phyloP scores from a whole-genome alignment of 768 basidiomycete species.

The Aureoboletus auriporus region DNA sequence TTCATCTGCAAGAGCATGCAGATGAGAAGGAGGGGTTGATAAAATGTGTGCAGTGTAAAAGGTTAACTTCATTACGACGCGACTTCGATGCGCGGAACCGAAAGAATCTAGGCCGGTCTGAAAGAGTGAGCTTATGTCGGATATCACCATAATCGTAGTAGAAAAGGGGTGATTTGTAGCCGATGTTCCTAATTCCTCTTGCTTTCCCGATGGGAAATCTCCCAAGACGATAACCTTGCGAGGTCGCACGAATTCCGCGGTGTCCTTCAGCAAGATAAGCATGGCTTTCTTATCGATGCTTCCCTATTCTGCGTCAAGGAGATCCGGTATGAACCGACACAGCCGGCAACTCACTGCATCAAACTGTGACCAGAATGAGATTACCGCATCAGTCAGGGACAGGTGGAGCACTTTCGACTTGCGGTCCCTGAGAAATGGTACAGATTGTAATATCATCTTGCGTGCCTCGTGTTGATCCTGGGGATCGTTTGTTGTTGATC shows the following conservation, averaged over 20 bases:
- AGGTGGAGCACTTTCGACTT: slow-evolving; percentile 52
- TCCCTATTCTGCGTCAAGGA: slow-evolving; percentile 26
- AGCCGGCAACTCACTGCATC: slow-evolving; percentile 29
- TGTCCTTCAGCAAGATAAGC: slow-evolving; percentile 53
- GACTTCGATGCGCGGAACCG: neutral
- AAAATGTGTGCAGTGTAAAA: slow-evolving; percentile 68
- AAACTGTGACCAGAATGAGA: slow-evolving; percentile 64
- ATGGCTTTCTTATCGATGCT: slow-evolving; percentile 40
- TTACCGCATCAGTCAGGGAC: slow-evolving; percentile 49
- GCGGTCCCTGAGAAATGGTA: slow-evolving; percentile 63
- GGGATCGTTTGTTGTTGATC: slow-evolving; percentile 34
- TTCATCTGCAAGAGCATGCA: slow-evolving; percentile 44
- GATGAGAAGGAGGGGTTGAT: slow-evolving; percentile 40
- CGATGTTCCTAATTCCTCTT: neutral
- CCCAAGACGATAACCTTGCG: slow-evolving; percentile 20
- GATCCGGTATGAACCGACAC: neutral
- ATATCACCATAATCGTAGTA: slow-evolving; percentile 21
- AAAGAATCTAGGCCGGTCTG: neutral
- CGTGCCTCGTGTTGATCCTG: slow-evolving; percentile 46
- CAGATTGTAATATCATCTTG: slow-evolving; percentile 44
- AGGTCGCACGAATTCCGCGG: slow-evolving; percentile 49
- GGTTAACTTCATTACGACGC: slow-evolving; percentile 54
- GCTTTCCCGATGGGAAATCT: neutral
- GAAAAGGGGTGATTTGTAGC: slow-evolving; percentile 13
- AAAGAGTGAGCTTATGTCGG: slow-evolving; percentile 26